These are phyloP conservation scores for Botrytis fragariae DNA, from an alignment of 2,329 filamentous ascomycete species.

Conservation along the genomic window DNA sequence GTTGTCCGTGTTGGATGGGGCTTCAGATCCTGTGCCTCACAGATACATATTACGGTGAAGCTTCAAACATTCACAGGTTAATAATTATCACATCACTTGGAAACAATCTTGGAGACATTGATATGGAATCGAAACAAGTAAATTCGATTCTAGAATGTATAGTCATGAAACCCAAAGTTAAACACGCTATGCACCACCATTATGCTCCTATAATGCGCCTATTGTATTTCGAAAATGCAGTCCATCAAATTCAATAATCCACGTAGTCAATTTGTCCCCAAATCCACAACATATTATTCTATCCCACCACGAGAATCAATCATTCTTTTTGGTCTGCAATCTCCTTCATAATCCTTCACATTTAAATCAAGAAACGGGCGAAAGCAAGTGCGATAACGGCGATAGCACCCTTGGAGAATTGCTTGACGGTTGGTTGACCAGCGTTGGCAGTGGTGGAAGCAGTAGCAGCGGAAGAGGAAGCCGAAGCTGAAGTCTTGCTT, in stretches of 20 bases:
- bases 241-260: neutral
- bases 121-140: neutral
- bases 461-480: neutral
- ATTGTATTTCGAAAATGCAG: constrained; percentile 1
- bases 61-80: neutral
- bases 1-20: neutral
- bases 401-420: constrained; percentile 18
- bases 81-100: neutral
- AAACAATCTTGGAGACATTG: neutral
- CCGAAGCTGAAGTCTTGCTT: constrained; percentile 2
- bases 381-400: constrained; percentile 19
- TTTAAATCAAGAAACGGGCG: constrained; percentile 7
- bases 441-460: constrained; percentile 9
- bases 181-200: constrained; percentile 15
- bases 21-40: neutral
- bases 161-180: constrained; percentile 6
- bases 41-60: neutral
- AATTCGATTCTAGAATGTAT: neutral
- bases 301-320: neutral
- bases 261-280: constrained; percentile 6
- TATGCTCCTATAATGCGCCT: constrained; percentile 7
- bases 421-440: constrained; percentile 6
- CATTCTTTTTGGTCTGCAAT: neutral
- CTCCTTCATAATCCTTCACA: neutral
- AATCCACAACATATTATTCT: neutral